Evolutionary conservation across 2,329 filamentous ascomycete genomes (phyloP).

Genomic region (Herpomyces periplanetae): DNA sequence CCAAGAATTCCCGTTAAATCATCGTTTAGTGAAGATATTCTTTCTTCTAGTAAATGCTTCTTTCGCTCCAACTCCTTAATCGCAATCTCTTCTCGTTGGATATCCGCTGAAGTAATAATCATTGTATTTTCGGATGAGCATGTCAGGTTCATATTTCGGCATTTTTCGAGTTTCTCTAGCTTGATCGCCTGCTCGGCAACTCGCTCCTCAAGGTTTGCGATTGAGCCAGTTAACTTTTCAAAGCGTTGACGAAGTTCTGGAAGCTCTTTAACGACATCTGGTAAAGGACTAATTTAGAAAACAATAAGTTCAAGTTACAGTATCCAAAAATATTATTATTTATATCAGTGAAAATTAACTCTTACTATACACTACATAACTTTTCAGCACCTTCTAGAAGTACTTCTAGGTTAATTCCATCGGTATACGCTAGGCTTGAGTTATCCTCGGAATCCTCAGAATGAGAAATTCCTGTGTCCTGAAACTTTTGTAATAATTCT

Average conservation of each 20-base stretch:
- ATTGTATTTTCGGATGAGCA: background rate
- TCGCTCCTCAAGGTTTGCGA: constrained; percentile 38
- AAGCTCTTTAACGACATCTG: constrained; percentile 39
- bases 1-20: constrained; percentile 22
- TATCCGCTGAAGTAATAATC: constrained; percentile 23
- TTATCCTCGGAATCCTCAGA: constrained; percentile 10
- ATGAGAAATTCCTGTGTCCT: constrained; percentile 15
- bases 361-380: constrained; percentile 44
- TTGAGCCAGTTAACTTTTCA: constrained; percentile 25
- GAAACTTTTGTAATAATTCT: constrained; percentile 46
- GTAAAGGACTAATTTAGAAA: constrained; percentile 15
- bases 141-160: constrained; percentile 4
- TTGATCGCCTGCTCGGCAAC: constrained; percentile 36
- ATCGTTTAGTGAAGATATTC: constrained; percentile 24
- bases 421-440: constrained; percentile 11
- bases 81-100: constrained; percentile 22
- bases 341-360: constrained; percentile 2
- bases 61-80: constrained; percentile 20
- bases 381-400: constrained; percentile 58
- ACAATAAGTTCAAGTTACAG: constrained; percentile 3
- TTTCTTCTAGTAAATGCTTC: constrained; percentile 19
- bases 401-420: constrained; percentile 51
- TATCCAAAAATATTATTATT: constrained; percentile 1
- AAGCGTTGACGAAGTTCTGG: constrained; percentile 27
- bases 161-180: constrained; percentile 18